Percentiles rank a stretch among this genome's conserved stretches.
These are phyloP conservation scores for Carex cristatella DNA, from an alignment of 176 grass and related monocot genomes.

Conservation along the genomic window DNA sequence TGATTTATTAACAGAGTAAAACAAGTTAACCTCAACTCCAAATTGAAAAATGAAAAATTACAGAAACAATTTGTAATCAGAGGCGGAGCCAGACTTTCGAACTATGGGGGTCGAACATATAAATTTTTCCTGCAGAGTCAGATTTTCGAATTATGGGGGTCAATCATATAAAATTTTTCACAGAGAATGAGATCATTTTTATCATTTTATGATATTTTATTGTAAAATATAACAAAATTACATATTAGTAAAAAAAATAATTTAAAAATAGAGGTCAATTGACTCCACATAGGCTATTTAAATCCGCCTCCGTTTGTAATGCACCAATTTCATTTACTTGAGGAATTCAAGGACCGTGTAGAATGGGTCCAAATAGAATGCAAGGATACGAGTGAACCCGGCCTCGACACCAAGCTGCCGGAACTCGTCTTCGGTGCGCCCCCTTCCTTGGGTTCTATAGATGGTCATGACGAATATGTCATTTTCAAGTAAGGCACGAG, in stretches of 20 bases:
- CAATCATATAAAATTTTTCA: too few species aligned
- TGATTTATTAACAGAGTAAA: neutral
- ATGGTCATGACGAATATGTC: slow-evolving; percentile 95
- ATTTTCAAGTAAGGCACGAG: slow-evolving; percentile 61
- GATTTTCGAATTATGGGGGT: too few species aligned
- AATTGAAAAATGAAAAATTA: neutral
- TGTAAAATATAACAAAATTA: too few species aligned
- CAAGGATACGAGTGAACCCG: slow-evolving; percentile 40
- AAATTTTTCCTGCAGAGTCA: too few species aligned
- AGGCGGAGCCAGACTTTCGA: too few species aligned
- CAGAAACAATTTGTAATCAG: neutral
- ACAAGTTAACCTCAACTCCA: neutral
- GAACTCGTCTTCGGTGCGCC: slow-evolving; percentile 73
- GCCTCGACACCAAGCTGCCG: slow-evolving; percentile 38
- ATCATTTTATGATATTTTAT: too few species aligned
- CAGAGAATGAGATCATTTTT: too few species aligned
- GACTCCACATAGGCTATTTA: too few species aligned
- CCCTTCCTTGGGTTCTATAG: slow-evolving; percentile 58
- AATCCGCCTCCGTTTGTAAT: too few species aligned
- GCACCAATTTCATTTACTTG: slow-evolving; percentile 31
- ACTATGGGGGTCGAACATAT: too few species aligned
- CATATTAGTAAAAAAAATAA: too few species aligned
- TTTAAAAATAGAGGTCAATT: too few species aligned
- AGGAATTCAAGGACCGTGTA: slow-evolving; percentile 59
- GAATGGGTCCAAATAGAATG: slow-evolving; percentile 85